Evolutionary conservation across 1,139 yeast species (phyloP), one percentile per base, ranked within the genome.

Genomic region (Geotrichum bryndzae): DNA sequence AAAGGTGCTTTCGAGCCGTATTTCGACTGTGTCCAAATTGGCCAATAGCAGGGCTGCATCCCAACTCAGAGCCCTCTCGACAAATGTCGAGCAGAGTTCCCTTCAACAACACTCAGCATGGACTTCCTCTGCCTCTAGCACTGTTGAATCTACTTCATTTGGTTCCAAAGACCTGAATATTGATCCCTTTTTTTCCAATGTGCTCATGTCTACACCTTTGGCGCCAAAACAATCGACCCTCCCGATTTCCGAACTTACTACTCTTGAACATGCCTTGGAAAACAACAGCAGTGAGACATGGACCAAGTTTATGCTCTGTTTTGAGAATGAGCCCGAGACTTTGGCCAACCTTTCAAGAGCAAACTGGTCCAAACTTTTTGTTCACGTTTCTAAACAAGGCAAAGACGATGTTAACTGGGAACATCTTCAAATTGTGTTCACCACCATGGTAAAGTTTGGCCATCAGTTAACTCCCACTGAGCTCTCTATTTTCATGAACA

Each of bases 401-500:
- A 13, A 45, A 11, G 56, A 45, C 27, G 25, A 33, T 13, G 51
- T 29, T 5, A 56, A 45, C 29, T 59, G 62, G 62, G 51, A 25
- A 2, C 58, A 61, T 11, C 22, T 41, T 13, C 53, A 61, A 6
- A 31, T 53, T 25, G 46, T 63, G 11, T 48, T 56, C 41, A 51
- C 45, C 13, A 18, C 68, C 4, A 68, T 72, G 66, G 54, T 62
- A 8, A 60, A 62, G 8, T 63, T 67, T 1, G 72, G 70, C 2
- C 64, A 63, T 41, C 54, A 51, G 27, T 65, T 70, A 13, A 61
- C 63, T 3, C 63, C 74, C 2, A 54, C 53, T 18, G 76, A 72
- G 59, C 72, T 69, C 57, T 64, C 72, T 1, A 57, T 55, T 8
- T 58, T 74, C 45, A 70, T 74, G 38, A 68, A 68, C 25, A 63